A percentile compares a stretch with the other conserved stretches of the same genome.
These are phyloP conservation scores for Cytospora piceicola DNA, from an alignment of 2,329 filamentous ascomycete species.

Conservation along the genomic window DNA sequence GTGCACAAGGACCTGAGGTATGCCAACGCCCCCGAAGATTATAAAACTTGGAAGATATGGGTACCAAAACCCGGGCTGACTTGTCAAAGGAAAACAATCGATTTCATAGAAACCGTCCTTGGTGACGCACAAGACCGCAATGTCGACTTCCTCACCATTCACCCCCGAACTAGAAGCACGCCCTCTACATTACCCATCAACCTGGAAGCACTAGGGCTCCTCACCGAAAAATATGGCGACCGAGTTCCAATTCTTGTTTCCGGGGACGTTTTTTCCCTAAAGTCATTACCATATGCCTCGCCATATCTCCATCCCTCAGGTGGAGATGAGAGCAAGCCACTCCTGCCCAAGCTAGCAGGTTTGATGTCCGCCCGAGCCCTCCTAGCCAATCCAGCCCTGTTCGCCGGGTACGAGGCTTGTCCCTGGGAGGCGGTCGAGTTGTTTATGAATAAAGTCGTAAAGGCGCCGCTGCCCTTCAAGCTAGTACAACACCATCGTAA, in stretches of 20 bases:
- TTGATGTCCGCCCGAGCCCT: slow-evolving; percentile 74
- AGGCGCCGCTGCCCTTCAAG: slow-evolving; percentile 64
- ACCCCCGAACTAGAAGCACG: slow-evolving; percentile 66
- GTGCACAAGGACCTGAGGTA: slow-evolving; percentile 67
- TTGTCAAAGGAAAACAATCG: slow-evolving; percentile 53
- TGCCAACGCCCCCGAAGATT: neutral
- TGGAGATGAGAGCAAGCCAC: slow-evolving; percentile 35
- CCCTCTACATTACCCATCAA: slow-evolving; percentile 65
- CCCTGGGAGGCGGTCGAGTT: slow-evolving; percentile 65
- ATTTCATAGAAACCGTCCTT: slow-evolving; percentile 66
- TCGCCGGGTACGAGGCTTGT: slow-evolving; percentile 59
- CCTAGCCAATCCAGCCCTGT: slow-evolving; percentile 69
- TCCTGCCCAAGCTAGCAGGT: slow-evolving; percentile 57
- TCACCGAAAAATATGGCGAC: slow-evolving; percentile 56
- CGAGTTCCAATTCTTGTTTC: slow-evolving; percentile 68
- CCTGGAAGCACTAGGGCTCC: slow-evolving; percentile 60
- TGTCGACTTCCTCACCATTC: slow-evolving; percentile 72
- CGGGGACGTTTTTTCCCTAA: slow-evolving; percentile 68
- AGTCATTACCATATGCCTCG: slow-evolving; percentile 50
- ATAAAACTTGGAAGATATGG: neutral
- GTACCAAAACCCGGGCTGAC: neutral
- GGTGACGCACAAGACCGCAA: slow-evolving; percentile 54
- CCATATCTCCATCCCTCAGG: slow-evolving; percentile 37
- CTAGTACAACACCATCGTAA: slow-evolving; percentile 62
- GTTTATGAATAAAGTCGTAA: slow-evolving; percentile 63